A percentile compares a stretch with the other conserved stretches of the same genome.
Evolutionary conservation across 2,329 filamentous ascomycete species (phyloP).

Genomic region (Colletotrichum tropicicola): DNA sequence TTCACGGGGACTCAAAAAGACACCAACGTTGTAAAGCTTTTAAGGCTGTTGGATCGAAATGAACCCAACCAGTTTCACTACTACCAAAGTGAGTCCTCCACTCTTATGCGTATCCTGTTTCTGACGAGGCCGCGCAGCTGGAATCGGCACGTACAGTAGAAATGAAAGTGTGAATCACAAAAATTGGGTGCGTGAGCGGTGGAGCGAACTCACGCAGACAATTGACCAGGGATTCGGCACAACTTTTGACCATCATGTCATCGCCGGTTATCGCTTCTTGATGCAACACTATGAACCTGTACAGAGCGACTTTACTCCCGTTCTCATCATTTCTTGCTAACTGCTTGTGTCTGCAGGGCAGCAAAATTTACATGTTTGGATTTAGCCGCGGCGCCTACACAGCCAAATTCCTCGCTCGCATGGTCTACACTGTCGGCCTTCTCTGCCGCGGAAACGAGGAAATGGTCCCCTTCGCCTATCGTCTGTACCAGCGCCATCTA

Average conservation of each 20-base stretch:
- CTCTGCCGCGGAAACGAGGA: slow-evolving; percentile 62
- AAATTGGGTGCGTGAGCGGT: slow-evolving; percentile 39
- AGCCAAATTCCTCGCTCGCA: slow-evolving; percentile 59
- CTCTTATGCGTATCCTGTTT: background rate
- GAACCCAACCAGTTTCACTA: slow-evolving; percentile 55
- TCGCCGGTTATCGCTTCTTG: slow-evolving; percentile 61
- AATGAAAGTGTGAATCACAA: slow-evolving; percentile 51
- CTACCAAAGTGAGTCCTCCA: slow-evolving; percentile 52
- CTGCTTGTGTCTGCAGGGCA: slow-evolving; percentile 41
- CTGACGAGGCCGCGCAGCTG: slow-evolving; percentile 39
- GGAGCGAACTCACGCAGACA: slow-evolving; percentile 45
- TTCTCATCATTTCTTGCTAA: background rate
- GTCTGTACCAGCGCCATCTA: slow-evolving; percentile 51
- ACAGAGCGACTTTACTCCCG: slow-evolving; percentile 18
- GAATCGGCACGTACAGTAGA: slow-evolving; percentile 58
- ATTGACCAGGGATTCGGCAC: slow-evolving; percentile 53
- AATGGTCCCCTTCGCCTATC: slow-evolving; percentile 59
- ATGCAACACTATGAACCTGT: slow-evolving; percentile 60
- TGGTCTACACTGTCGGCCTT: slow-evolving; percentile 58
- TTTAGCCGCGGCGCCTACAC: slow-evolving; percentile 63
- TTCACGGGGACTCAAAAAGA: slow-evolving; percentile 56
- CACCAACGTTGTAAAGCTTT: slow-evolving; percentile 64
- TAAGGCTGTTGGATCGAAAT: slow-evolving; percentile 54
- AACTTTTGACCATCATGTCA: slow-evolving; percentile 60
- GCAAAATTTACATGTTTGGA: slow-evolving; percentile 63